Percentiles rank a stretch among this genome's conserved stretches.
phyloP scores from a whole-genome alignment of 208 protist species.

The Crithidia bombi region DNA sequence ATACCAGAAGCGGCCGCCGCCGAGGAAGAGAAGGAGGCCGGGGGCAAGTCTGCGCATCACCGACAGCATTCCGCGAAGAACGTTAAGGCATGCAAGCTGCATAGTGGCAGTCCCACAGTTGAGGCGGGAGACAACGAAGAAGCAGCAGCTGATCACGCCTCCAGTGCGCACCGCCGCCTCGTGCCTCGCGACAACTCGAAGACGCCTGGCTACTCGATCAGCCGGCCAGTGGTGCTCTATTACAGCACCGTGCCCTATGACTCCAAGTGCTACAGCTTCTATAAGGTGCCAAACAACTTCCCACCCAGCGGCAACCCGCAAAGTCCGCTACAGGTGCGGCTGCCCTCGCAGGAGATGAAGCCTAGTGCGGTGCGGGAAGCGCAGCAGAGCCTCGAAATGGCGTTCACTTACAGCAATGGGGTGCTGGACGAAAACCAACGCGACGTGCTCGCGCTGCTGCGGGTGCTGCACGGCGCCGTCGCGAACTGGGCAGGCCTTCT shows the following conservation, averaged over 20 bases:
- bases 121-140: constrained; percentile 2
- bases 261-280: constrained; percentile 33
- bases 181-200: constrained; percentile 14
- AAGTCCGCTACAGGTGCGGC: constrained; percentile 28
- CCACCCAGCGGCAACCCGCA: constrained; percentile 13
- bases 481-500: constrained; percentile 61
- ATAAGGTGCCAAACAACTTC: constrained; percentile 26
- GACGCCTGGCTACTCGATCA: constrained; percentile 25
- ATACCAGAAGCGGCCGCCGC: constrained; percentile 16
- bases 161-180: neutral
- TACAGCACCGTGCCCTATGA: constrained; percentile 75
- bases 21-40: constrained; percentile 2
- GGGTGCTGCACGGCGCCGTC: constrained; percentile 50
- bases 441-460: constrained; percentile 69
- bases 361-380: constrained; percentile 30
- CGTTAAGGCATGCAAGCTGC: neutral
- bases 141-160: neutral
- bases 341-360: constrained; percentile 36
- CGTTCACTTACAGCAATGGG: constrained; percentile 55
- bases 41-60: neutral
- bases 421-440: constrained; percentile 58
- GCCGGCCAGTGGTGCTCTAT: constrained; percentile 50
- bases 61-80: neutral
- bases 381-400: constrained; percentile 38
- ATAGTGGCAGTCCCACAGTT: neutral